Evolutionary conservation across 805 yeast species (phyloP), one percentile per base, ranked within the genome.

Genomic region (Schizosaccharomyces cryophilus): DNA sequence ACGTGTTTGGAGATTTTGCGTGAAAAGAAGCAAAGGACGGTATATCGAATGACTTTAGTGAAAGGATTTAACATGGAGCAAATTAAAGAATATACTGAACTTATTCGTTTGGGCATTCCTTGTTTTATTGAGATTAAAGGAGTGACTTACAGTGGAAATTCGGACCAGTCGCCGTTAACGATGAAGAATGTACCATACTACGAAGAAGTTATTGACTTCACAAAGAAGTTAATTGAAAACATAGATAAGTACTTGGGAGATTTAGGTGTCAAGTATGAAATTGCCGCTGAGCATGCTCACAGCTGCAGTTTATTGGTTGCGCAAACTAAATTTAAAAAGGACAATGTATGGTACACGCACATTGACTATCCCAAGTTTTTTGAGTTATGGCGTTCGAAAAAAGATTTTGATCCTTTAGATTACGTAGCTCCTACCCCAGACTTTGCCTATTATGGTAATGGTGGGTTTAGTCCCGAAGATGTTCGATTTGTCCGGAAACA

Each of bases 141-240:
- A 61, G 96, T 95, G 13, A 88, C 96, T 0, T 88, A 86, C 73
- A 87, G 96, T 74, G 96, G 96, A 0, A 84, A 94, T 0, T 84
- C 95, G 58, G 85, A 86, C 69, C 89, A 93, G 42, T 87, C 88
- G 68, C 89, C 95, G 59, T 75, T 88, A 65, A 87, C 96, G 2
- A 88, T 88, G 96, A 90, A 88, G 69, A 88, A 88, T 68, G 93
- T 89, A 62, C 96, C 96, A 56, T 88, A 85, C 68, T 88, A 88
- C 69, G 95, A 87, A 64, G 96, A 88, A 70, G 90, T 95, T 68
- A 81, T 80, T 66, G 73, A 70, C 6, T 88, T 88, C 70, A 96
- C 87, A 4, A 75, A 75, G 59, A 75, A 74, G 9, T 77, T 88
- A 64, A 78, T 80, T 55, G 73, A 73, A 13, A 87, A 83, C 66